A percentile compares a stretch with the other conserved stretches of the same genome.
Evolutionary conservation across 352 stramenopile species (phyloP).

Genomic region (Pythium chondricola): DNA sequence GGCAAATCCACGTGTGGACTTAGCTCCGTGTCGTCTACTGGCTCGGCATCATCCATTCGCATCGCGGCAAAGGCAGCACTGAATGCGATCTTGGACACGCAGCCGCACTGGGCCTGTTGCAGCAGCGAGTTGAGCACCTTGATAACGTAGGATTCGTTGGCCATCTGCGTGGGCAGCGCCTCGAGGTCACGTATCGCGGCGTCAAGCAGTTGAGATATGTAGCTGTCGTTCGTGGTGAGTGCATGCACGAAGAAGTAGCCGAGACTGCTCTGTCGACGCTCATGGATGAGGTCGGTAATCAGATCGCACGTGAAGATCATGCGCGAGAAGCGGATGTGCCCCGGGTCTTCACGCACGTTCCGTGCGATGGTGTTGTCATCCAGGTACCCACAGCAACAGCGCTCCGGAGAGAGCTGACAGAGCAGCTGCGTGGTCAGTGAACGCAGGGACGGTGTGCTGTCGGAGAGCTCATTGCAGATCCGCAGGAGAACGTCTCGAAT

Average conservation of each 20-base stretch:
- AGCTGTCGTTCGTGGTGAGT: conserved; percentile 27
- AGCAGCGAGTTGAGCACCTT: conserved; percentile 79
- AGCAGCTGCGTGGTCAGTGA: conserved; percentile 33
- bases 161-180: conserved; percentile 45
- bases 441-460: conserved; percentile 12
- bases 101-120: conserved; percentile 64
- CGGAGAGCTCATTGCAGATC: conserved; percentile 41
- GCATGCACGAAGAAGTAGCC: conserved; percentile 42
- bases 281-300: conserved; percentile 71
- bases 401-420: conserved; percentile 45
- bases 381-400: not conserved
- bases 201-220: conserved; percentile 35
- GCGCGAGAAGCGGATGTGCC: conserved; percentile 46
- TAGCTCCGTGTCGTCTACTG: conserved; percentile 15
- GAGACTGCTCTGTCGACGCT: conserved; percentile 47
- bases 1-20: conserved; percentile 54
- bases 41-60: conserved; percentile 1
- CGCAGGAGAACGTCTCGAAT: conserved; percentile 53
- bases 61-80: conserved; percentile 11
- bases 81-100: conserved; percentile 53
- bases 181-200: conserved; percentile 33
- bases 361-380: conserved; percentile 4
- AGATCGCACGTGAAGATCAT: conserved; percentile 81
- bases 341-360: conserved; percentile 18
- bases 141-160: conserved; percentile 64